These are phyloP conservation scores for Yueomyces sinensis DNA, from an alignment of 805 yeast genomes.

Conservation along the genomic window DNA sequence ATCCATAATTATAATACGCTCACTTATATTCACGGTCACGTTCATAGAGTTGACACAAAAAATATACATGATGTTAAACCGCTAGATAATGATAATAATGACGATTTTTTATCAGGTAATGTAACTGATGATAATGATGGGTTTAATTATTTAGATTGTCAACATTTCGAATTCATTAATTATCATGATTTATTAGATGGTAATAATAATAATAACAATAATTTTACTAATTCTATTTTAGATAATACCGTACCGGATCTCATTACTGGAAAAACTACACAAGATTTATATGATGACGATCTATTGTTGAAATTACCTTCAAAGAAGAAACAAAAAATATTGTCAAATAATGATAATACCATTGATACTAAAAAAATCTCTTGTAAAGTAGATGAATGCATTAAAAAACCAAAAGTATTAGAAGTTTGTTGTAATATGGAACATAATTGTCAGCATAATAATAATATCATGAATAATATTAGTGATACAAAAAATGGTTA, in stretches of 20 bases:
- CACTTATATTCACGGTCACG: constrained; percentile 57
- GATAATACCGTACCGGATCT: too few relatives aligned
- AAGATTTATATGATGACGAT: not conserved
- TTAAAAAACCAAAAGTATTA: constrained; percentile 27
- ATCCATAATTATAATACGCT: constrained; percentile 49
- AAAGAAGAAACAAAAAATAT: not conserved
- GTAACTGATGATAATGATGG: constrained; percentile 1
- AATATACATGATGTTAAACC: not conserved
- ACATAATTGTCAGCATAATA: constrained; percentile 8
- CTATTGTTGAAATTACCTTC: not conserved
- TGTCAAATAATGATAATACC: not conserved
- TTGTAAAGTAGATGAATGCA: constrained; percentile 8
- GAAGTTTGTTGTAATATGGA: constrained; percentile 30
- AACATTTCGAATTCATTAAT: constrained; percentile 30
- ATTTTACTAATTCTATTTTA: not conserved
- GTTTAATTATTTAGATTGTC: constrained; percentile 20
- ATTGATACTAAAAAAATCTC: not conserved
- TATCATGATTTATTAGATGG: constrained; percentile 15
- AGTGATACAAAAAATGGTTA: not conserved
- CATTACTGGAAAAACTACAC: not conserved
- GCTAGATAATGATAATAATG: not conserved
- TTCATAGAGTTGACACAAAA: constrained; percentile 23
- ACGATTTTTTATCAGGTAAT: not conserved
- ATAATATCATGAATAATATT: not conserved
- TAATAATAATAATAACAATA: constrained; percentile 1